Evolutionary conservation across 495 filamentous ascomycete species (phyloP), one percentile per base, ranked within the genome.

Genomic region (Podospora australis): DNA sequence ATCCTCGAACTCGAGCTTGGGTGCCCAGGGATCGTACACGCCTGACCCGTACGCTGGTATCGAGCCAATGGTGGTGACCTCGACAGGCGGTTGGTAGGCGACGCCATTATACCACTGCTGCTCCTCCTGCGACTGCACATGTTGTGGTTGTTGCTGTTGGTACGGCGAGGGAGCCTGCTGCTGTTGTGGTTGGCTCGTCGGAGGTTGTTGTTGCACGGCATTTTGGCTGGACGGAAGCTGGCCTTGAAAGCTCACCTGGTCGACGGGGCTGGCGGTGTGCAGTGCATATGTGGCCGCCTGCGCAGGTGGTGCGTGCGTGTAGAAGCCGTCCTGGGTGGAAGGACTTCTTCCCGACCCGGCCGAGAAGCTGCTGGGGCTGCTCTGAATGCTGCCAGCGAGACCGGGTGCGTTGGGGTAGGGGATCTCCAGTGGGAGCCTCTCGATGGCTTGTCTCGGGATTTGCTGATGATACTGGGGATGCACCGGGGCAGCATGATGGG

Each of bases 291-390:
- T 59, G 6, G 69, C 57, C 10, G 63, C 39, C 42, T 71, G 71
- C 5, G 52, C 42, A 5, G 67, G 62, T 4, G 70, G 64, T 23
- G 69, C 66, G 30, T 70, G 67, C 2, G 68, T 69, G 54, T 75
- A 77, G 48, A 68, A 74, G 23, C 62, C 66, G 6, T 73, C 69
- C 40, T 71, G 69, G 4, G 66, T 59, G 4, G 70, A 62, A 6
- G 73, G 67, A 30, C 69, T 74, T 21, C 64, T 60, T 24, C 61
- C 67, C 5, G 67, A 63, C 11, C 65, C 69, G 11, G 66, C 61
- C 5, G 76, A 78, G 58, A 72, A 78, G 49, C 65, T 70, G 46
- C 64, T 68, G 6, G 78, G 75, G 54, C 75, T 78, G 52, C 56
- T 71, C 39, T 75, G 71, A 17, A 72, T 57, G 30, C 71, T 60